phyloP scores from a whole-genome alignment of 192 early-diverging fungal genomes.

The Thamnidium elegans region DNA sequence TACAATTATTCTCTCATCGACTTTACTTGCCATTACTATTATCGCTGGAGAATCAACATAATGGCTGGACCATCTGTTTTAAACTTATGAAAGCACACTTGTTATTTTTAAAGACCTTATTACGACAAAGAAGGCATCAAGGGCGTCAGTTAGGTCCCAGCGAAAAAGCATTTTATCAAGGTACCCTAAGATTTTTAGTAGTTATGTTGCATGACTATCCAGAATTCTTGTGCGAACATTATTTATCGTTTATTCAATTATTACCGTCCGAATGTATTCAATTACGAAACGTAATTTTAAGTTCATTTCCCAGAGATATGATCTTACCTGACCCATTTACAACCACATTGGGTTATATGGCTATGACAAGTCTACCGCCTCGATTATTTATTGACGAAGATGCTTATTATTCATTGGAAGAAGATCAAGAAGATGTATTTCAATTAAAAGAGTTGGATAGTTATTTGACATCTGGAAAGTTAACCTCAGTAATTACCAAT shows the following conservation, averaged over 20 bases:
- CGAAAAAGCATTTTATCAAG: conserved; percentile 80
- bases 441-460: too few relatives aligned
- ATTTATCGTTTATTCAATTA: conserved; percentile 86
- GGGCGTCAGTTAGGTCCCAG: conserved; percentile 60
- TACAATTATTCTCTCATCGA: conserved; percentile 93
- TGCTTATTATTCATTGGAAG: too few relatives aligned
- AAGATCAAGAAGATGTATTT: too few relatives aligned
- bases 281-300: conserved; percentile 91
- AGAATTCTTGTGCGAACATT: conserved; percentile 91
- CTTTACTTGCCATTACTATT: conserved; percentile 86
- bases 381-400: too few relatives aligned
- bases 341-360: conserved; percentile 42
- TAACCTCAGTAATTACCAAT: too few relatives aligned
- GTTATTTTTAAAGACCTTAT: conserved; percentile 81
- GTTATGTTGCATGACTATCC: conserved; percentile 96
- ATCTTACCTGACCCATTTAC: conserved; percentile 95
- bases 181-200: conserved; percentile 84
- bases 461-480: too few relatives aligned
- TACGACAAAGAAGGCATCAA: conserved; percentile 38
- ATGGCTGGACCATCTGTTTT: conserved; percentile 83
- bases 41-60: conserved; percentile 59
- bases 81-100: conserved; percentile 76
- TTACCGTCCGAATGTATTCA: conserved; percentile 91
- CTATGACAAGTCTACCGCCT: not conserved
- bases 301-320: conserved; percentile 93